Base-by-base conservation (phyloP, 495 filamentous ascomycete species). In the Extremus antarcticus region DNA sequence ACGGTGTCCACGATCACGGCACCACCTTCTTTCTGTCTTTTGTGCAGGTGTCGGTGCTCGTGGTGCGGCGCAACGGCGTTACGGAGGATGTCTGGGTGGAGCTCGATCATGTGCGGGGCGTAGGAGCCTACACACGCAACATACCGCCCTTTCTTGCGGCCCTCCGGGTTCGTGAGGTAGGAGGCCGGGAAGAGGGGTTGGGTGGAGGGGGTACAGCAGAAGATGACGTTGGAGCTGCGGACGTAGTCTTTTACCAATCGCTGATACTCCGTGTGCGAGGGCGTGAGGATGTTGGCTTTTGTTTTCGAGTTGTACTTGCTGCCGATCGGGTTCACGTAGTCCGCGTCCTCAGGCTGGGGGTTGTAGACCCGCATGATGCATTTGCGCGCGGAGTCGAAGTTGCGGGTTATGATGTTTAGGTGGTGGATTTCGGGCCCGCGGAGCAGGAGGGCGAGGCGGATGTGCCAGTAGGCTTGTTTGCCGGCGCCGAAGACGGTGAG, bases 401-500 rank as follows among this genome's bases (percentile, higher is more conserved):
- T 83, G 47, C 80, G 81, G 65, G 88, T 90, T 58, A 94, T 78
- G 61, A 95, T 84, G 71, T 85, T 81, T 16, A 95, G 77, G 49
- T 84, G 78, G 57, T 83, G 80, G 60, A 94, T 84, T 7, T 87
- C 87, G 13, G 68, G 58, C 0, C 85, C 84, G 16, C 84, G 81
- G 16, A 94, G 74, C 20, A 88, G 74, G 22, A 98, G 73, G 0
- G 88, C 81, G n/a, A 95, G 76, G 0, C 89, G 86, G 51, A 90
- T 81, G 68, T 95, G 90, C 90, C 90, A 97, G 68, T 87, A 88
- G 11, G 91, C 90, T 69, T 95, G 90, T 56, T 82, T 79, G 24
- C 91, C 91, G 16, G 84, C 81, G 17, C 91, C 91, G 65, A 96
- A 96, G 51, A 94, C 83, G 29, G 68, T 94, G 89, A 95, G 58